Evolutionary conservation across 164 flowering plant species (phyloP), one percentile per base, ranked within the genome.

Genomic region (Taxillus chinensis): DNA sequence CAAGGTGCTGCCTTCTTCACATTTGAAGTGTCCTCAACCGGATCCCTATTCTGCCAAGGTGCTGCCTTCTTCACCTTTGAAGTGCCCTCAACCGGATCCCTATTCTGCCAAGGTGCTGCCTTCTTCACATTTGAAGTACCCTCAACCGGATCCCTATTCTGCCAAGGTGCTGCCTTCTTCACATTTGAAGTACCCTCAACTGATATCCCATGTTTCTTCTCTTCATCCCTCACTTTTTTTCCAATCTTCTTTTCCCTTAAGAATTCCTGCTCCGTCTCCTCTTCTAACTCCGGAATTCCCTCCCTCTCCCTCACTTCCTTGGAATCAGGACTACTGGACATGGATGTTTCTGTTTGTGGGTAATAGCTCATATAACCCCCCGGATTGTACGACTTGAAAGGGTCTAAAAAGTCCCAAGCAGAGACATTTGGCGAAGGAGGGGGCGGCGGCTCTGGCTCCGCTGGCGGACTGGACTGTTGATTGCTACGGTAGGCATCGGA

Each of bases 211-310:
- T 57, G 70, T n/a, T 37, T n/a, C 15, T 51, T 57, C 38, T 66
- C 80, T 15, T 37, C 14, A 10, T 14, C 14, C 7, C 57, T 54
- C 71, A 62, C 14, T 39, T 68, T 73, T 54, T 65, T 82, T 60
- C 66, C 73, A 52, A 64, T 72, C n/a, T 51, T 60, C 60, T 65
- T 73, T 45, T 70, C 77, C 55, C 67, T 80, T 16, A 67, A 13
- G 41, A 58, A 59, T 61, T 79, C 87, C 10, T 48, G 75, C 69
- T 88, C 90, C 0, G 81, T 80, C 62, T 89, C 99, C 45, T 95
- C 97, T 73, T 95, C 99, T 73, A 95, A 79, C 63, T 91, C 93
- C 41, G 99, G 99, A 75, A 95, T 95, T 41, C 97, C 97, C 68
- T 95, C 99, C 57, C 91, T 82, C 67, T 77, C 84, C 74, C 99